phyloP scores from a whole-genome alignment of 805 yeast genomes.

The Wickerhamomyces kurtzmanii region DNA sequence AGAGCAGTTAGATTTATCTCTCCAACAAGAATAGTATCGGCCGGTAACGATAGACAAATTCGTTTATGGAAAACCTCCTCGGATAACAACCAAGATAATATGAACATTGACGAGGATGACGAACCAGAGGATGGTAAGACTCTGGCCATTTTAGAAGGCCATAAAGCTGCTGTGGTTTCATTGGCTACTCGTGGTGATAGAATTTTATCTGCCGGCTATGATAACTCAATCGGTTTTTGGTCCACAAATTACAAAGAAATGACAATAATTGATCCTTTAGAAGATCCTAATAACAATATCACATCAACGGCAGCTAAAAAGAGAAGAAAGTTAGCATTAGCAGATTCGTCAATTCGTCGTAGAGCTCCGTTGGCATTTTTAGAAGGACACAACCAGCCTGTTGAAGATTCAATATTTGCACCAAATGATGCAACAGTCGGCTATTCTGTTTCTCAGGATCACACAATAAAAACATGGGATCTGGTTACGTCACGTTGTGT shows the following conservation, averaged over 20 bases:
- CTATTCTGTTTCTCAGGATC: slow-evolving; percentile 94
- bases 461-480: slow-evolving; percentile 94
- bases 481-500: slow-evolving; percentile 76
- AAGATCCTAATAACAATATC: slow-evolving; percentile 34
- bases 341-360: slow-evolving; percentile 67
- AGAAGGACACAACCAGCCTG: slow-evolving; percentile 81
- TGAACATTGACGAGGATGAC: slow-evolving; percentile 21
- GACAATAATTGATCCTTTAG: slow-evolving; percentile 46
- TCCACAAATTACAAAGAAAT: slow-evolving; percentile 79
- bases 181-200: slow-evolving; percentile 46
- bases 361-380: slow-evolving; percentile 73
- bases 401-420: slow-evolving; percentile 76
- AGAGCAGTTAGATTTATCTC: slow-evolving; percentile 75
- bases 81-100: slow-evolving; percentile 13
- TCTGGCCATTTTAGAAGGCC: slow-evolving; percentile 81
- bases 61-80: slow-evolving; percentile 76
- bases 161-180: slow-evolving; percentile 76
- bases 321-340: slow-evolving; percentile 73
- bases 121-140: slow-evolving; percentile 62
- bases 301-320: slow-evolving; percentile 77
- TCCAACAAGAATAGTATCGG: slow-evolving; percentile 67
- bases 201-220: slow-evolving; percentile 80
- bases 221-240: slow-evolving; percentile 78
- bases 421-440: slow-evolving; percentile 67
- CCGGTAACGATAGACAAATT: slow-evolving; percentile 82